Conservation (phyloP, 2,329 filamentous ascomycete genomes). For the Emergomyces pasteurianus region DNA sequence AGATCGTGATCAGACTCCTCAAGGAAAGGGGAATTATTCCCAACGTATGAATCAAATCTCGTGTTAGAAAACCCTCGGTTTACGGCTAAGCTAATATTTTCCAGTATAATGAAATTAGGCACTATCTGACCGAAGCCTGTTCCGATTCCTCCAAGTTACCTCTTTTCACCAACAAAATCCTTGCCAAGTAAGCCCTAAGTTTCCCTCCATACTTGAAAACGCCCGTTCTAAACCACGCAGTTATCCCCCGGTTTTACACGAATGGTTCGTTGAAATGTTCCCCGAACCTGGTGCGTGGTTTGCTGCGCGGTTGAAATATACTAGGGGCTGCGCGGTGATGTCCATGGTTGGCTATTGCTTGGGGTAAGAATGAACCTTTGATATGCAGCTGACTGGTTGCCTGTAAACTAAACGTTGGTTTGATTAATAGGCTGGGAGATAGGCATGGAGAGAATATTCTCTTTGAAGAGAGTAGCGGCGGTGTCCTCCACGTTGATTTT, state of each 20-base stretch:
- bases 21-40: constrained; percentile 55
- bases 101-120: constrained; percentile 57
- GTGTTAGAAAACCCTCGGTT: background rate
- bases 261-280: constrained; percentile 95
- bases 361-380: constrained; percentile 32
- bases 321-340: constrained; percentile 92
- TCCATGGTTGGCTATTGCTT: constrained; percentile 98
- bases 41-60: constrained; percentile 29
- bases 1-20: constrained; percentile 74
- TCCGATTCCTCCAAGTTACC: constrained; percentile 47
- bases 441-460: constrained; percentile 96
- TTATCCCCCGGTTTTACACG: constrained; percentile 74
- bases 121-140: constrained; percentile 54
- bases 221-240: constrained; percentile 23
- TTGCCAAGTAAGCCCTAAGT: constrained; percentile 29
- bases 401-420: constrained; percentile 5
- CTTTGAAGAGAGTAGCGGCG: constrained; percentile 84
- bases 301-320: constrained; percentile 74
- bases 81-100: background rate
- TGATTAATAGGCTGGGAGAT: constrained; percentile 56
- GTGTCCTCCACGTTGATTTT: constrained; percentile 96
- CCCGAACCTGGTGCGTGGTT: constrained; percentile 91
- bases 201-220: background rate
- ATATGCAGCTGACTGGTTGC: background rate
- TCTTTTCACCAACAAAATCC: constrained; percentile 57